Conservation (phyloP, 2,329 filamentous ascomycete species). For the Ciborinia camelliae region DNA sequence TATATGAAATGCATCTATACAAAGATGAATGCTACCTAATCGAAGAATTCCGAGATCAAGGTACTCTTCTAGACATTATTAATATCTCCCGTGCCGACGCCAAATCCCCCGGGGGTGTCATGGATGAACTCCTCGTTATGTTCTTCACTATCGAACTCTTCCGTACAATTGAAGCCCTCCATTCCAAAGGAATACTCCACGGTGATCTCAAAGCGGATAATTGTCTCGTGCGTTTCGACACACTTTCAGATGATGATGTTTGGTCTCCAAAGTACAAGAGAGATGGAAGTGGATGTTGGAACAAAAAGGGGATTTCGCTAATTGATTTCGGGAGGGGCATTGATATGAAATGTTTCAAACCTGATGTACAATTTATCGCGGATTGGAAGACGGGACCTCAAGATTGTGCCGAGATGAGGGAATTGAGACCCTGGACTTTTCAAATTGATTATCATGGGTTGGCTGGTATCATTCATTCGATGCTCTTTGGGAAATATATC, state of each 20-base stretch:
- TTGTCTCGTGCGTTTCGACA: conserved; percentile 80
- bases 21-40: conserved; percentile 86
- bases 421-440: conserved; percentile 92
- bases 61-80: conserved; percentile 90
- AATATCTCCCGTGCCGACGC: conserved; percentile 76
- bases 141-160: conserved; percentile 92
- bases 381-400: conserved; percentile 88
- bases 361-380: conserved; percentile 81
- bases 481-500: conserved; percentile 94
- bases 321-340: conserved; percentile 96
- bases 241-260: conserved; percentile 42
- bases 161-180: conserved; percentile 83
- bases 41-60: conserved; percentile 82
- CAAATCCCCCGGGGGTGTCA: conserved; percentile 56
- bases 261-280: conserved; percentile 66
- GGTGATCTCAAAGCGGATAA: conserved; percentile 97
- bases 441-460: conserved; percentile 96
- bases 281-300: conserved; percentile 76
- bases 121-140: conserved; percentile 92
- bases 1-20: conserved; percentile 89
- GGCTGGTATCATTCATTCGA: conserved; percentile 79
- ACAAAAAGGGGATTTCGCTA: conserved; percentile 71
- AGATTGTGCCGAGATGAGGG: conserved; percentile 94
- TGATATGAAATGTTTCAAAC: conserved; percentile 81
- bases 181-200: conserved; percentile 75